Base-by-base conservation (phyloP, 345 rosid genomes). In the Camelina neglecta region DNA sequence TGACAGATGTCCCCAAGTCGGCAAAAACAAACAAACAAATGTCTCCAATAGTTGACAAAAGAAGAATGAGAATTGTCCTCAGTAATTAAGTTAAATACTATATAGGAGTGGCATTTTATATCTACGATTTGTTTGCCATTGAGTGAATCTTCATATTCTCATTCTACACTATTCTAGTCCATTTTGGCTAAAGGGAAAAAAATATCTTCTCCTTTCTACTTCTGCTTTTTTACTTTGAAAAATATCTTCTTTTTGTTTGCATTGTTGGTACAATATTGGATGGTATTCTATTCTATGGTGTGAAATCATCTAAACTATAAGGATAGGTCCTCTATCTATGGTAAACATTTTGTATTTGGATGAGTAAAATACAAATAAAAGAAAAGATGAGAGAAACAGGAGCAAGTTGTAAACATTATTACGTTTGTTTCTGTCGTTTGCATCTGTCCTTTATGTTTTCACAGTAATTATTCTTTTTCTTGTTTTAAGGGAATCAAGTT, bases 401-500 rank as follows among this genome's bases (percentile, higher is more conserved):
- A 47, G 59, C 75, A 71, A 48, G 12, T 61, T 51, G 68, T 60
- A 38, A 29, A 61, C 69, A 72, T 49, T 71, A 70, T 57, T 44
- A 57, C 36, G n/a, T 60, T 47, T 35, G 59, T 15, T 60, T 60
- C 49, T 60, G 75, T 60, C 75, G 36, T 71, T 59, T 60, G 15
- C 58, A 48, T 71, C 24, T 71, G 75, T 71, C 67, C 57, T 71
- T 59, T 9, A 60, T 71, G 58, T 59, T 33, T 71, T 35, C 48
- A 21, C 59, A 35, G 67, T 48, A 60, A 60, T 47, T 71, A 59
- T 71, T 59, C 75, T 41, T 50, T 48, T 71, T 35, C 38, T 47
- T 59, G 48, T 71, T 59, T 47, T 3, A 47, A 58, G 66, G 18
- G 50, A 56, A 57, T 56, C 61, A 57, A n/a, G 61, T 31, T n/a